Percentiles rank a stretch among this genome's conserved stretches.
Evolutionary conservation across 495 filamentous ascomycete genomes (phyloP).

Genomic region (Penicillium salamii): DNA sequence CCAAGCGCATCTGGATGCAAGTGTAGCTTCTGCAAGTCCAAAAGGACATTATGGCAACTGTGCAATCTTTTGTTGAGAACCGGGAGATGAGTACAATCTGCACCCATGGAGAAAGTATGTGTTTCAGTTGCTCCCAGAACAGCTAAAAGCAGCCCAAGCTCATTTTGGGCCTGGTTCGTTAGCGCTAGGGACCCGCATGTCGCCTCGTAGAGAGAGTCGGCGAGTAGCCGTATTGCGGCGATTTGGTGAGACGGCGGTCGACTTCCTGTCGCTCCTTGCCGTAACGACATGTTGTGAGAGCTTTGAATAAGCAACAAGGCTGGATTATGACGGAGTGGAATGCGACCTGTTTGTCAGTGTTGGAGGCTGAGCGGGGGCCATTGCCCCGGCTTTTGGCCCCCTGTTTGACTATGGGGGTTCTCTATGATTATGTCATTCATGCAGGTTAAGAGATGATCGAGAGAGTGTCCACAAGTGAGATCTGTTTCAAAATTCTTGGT

Average conservation of each 20-base stretch:
- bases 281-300: not conserved
- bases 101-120: not conserved
- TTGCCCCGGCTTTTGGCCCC: not conserved
- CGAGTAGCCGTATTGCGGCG: constrained; percentile 9
- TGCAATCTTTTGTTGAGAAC: constrained; percentile 2
- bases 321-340: not conserved
- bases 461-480: too few relatives aligned
- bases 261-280: not conserved
- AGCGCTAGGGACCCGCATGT: constrained; percentile 8
- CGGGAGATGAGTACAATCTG: not conserved
- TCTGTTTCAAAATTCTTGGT: too few relatives aligned
- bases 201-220: constrained; percentile 15
- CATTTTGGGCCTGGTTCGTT: constrained; percentile 13
- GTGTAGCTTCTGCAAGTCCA: constrained; percentile 15
- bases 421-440: too few relatives aligned
- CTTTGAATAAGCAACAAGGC: not conserved
- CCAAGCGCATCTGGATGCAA: not conserved
- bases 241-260: not conserved
- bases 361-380: not conserved
- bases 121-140: constrained; percentile 5
- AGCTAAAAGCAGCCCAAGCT: constrained; percentile 12
- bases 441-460: too few relatives aligned
- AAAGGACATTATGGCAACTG: constrained; percentile 7
- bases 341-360: not conserved
- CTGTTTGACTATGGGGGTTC: too few relatives aligned